Base-by-base conservation (phyloP, 2,329 filamentous ascomycete species). In the Sporothrix globosa region DNA sequence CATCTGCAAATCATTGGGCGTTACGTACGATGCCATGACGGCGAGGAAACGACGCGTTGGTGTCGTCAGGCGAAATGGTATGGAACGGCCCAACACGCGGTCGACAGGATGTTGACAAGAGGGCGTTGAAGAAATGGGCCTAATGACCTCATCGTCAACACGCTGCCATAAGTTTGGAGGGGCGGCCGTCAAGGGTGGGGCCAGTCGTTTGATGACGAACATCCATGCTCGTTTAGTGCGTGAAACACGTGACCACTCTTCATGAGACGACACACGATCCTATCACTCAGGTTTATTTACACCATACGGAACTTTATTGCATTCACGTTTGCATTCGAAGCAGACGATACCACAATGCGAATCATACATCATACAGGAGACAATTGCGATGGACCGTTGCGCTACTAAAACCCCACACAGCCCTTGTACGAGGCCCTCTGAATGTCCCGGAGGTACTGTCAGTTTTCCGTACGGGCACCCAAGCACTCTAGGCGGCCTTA, bases 341-440 rank as follows among this genome's bases (percentile, higher is more conserved):
- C 17, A 5, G 24, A 46, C 39, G 39, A 39, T 27, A 21, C 4
- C 4, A 9, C 41, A 5, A 46, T 60, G 30, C 30, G 19, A 41
- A 21, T 44, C 44, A 13, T 19, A 11, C 41, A 24, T 44, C 4
- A 24, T 21, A 24, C 53, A 34, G 53, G 17, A 39, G 6, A 58
- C 14, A 19, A n/a, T 11, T 21, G 14, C 11, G 10, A 24, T 13
- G 24, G 7, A 21, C 34, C n/a, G 30, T 21, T n/a, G 9, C n/a
- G 5, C 6, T n/a, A 14, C 39, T 9, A 11, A 3, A 4, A 24
- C 24, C 39, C n/a, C 4, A 81, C 19, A 82, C 77, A 1, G 74
- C 78, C 56, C 56, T 77, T 76, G 73, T 80, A 82, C 6, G 76
- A 78, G 6, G 78, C 6, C 24, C 9, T 41, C 60, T 13, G 70